Base-by-base conservation (phyloP, 2,329 filamentous ascomycete genomes). In the Trichoderma gracile region DNA sequence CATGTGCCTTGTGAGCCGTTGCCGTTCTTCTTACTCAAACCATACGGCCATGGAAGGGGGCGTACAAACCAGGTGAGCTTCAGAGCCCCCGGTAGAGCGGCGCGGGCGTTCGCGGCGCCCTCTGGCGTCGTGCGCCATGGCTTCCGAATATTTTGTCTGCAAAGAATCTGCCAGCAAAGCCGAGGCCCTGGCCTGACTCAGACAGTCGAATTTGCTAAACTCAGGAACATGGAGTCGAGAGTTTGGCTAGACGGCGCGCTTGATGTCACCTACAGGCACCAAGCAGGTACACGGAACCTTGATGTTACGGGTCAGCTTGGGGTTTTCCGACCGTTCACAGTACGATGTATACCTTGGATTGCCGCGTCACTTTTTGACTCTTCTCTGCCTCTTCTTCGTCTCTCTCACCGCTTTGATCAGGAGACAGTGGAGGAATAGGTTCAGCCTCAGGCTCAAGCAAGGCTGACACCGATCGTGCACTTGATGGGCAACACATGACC, bases 71-170 rank as follows among this genome's bases (percentile, higher is more conserved):
- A 47, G 33, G 25, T 53, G 21, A 42, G 49, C 42, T 52, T 64
- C 63, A 9, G 54, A 27, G 12, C 40, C 38, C 33, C 49, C 55
- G 7, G 47, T 46, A 14, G 53, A 55, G n/a, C 23, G 50, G 45
- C 33, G 40, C 46, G 54, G 61, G 61, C 55, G 63, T 47, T 59
- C 63, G 42, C 63, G 55, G 33, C 55, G 47, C 47, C 55, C 38
- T 53, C 42, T 59, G 21, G 43, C 55, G 53, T 59, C 53, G 55
- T 27, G 30, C 27, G 63, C 55, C 63, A 64, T 52, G 49, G 49
- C 9, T 54, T 38, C 33, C 33, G 12, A 38, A 3, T 14, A 14
- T 38, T 38, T 14, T 38, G 12, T 38, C 33, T 38, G 30, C 5
- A 63, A 23, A n/a, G 21, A 19, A 43, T 52, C 5, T 33, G 23